Base-by-base conservation (phyloP, 257 asterid genomes). In the Solanum bukasovii region DNA sequence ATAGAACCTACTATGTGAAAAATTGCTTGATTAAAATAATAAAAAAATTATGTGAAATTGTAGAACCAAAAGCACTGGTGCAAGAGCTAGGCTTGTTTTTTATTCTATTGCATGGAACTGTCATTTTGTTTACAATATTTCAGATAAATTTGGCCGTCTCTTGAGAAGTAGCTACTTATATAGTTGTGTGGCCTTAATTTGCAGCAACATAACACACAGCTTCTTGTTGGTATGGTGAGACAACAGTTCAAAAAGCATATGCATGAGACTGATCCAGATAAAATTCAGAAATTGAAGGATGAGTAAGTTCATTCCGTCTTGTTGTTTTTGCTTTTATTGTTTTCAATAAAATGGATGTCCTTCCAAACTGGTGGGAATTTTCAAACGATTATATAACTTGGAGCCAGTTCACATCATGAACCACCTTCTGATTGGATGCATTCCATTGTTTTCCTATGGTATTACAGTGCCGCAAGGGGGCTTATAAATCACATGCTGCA, bases 211-310 rank as follows among this genome's bases (percentile, higher is more conserved):
- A 96, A 97, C 87, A 94, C 98, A 0, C 96, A 93, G 88, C 94
- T 97, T 90, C 89, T 96, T 67, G 91, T 95, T 71, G 88, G 86
- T 87, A 95, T 97, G 98, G 94, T 96, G 87, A 91, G 99, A 68
- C 93, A 94, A 87, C 98, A 95, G 91, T 96, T 97, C 94, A 95
- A 93, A 91, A 96, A 86, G 88, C 90, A 93, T 90, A 96, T 92
- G 95, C 95, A 95, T 21, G 99, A 96, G 93, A 96, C 95, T n/a
- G 94, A 97, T 93, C 96, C 98, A 4, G 98, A 97, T 23, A 95
- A 90, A 88, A 95, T 97, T 87, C 98, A 95, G 91, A 90, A 95
- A 88, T 61, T 96, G 90, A 97, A 96, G 91, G 99, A 97, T 31
- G 97, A 93, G 98, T 96, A 89, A 94, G 98, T 92, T 88, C 46